Conservation (phyloP, 2,329 filamentous ascomycete genomes). For the Aspergillus tubingensis region DNA sequence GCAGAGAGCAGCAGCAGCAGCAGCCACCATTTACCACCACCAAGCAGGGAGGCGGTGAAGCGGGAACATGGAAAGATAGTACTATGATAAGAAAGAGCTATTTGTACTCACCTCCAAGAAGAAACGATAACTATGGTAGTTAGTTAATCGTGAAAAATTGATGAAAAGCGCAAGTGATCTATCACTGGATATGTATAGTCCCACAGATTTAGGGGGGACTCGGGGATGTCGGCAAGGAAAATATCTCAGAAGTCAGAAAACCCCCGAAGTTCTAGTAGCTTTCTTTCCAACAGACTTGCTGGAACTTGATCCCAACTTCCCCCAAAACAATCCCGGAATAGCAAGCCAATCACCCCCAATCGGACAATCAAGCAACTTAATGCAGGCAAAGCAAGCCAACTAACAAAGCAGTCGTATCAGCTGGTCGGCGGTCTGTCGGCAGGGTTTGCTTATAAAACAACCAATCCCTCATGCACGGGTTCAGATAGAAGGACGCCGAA, state of each 20-base stretch:
- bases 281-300: too few relatives aligned
- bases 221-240: background rate
- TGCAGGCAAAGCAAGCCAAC: background rate
- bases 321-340: background rate
- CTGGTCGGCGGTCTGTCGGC: slow-evolving; percentile 4
- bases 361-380: background rate
- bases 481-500: slow-evolving; percentile 11
- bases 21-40: too few relatives aligned
- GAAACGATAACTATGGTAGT: background rate
- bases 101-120: background rate
- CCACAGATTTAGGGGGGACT: background rate
- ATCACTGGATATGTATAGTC: too few relatives aligned
- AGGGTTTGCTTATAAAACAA: slow-evolving; percentile 1
- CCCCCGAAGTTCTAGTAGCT: background rate
- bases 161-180: background rate
- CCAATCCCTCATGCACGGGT: slow-evolving; percentile 11
- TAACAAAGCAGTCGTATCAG: background rate
- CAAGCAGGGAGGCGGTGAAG: slow-evolving; percentile 14
- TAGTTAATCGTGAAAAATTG: background rate
- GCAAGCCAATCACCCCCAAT: background rate
- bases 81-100: background rate
- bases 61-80: background rate
- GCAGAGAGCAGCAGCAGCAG: background rate
- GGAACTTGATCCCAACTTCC: background rate
- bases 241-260: background rate